These are phyloP conservation scores for Pleurotus sapidus DNA, from an alignment of 768 basidiomycete genomes.

Conservation along the genomic window DNA sequence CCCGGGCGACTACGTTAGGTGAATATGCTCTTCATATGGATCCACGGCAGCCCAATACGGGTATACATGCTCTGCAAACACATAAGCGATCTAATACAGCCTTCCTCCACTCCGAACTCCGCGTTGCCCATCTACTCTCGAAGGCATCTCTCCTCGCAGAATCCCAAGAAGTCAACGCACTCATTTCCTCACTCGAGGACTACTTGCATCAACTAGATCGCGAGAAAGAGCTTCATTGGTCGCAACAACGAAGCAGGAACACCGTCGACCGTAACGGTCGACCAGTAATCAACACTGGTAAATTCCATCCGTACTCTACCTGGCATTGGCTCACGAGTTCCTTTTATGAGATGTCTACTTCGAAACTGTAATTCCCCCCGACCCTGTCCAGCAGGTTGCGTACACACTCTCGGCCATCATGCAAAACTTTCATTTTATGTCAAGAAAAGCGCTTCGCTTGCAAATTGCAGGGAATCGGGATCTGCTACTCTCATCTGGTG, in stretches of 20 bases:
- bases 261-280: neutral
- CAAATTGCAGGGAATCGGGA: slow-evolving; percentile 17
- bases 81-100: slow-evolving; percentile 1
- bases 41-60: slow-evolving; percentile 1
- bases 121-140: slow-evolving; percentile 6
- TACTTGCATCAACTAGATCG: neutral
- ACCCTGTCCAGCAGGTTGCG: slow-evolving; percentile 1
- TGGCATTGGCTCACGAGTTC: neutral
- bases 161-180: neutral
- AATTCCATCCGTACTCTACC: neutral
- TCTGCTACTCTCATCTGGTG: slow-evolving; percentile 10
- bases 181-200: no score
- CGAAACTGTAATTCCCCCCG: neutral
- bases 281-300: neutral
- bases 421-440: slow-evolving; percentile 17
- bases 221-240: neutral
- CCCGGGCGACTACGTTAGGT: slow-evolving; percentile 1
- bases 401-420: slow-evolving; percentile 14
- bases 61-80: slow-evolving; percentile 6
- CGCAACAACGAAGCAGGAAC: neutral
- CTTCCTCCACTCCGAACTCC: slow-evolving; percentile 5
- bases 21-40: slow-evolving; percentile 3
- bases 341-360: neutral
- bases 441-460: slow-evolving; percentile 15
- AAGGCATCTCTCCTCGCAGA: neutral